phyloP scores from a whole-genome alignment of 345 rosid species.

The Punica granatum region DNA sequence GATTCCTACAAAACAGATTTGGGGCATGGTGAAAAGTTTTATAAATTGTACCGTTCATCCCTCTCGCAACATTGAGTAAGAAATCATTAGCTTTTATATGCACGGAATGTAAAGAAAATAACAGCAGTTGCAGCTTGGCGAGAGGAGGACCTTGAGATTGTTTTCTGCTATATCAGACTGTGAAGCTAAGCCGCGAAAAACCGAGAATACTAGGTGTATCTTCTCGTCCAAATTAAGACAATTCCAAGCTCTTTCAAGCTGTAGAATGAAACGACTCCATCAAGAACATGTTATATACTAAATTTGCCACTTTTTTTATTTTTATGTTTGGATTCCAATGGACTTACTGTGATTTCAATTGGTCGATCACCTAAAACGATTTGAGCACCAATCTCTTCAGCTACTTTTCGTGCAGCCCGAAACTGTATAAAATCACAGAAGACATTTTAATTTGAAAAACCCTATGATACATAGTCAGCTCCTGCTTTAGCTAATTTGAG shows the following conservation, averaged over 20 bases:
- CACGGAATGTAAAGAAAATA: neutral
- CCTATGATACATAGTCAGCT: neutral
- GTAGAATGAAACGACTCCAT: neutral
- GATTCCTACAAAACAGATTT: conserved; percentile 33
- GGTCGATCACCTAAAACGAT: conserved; percentile 86
- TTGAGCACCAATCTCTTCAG: conserved; percentile 87
- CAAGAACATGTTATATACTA: no score
- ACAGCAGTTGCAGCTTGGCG: no score
- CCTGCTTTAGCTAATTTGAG: neutral
- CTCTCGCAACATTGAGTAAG: neutral
- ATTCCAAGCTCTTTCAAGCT: conserved; percentile 83
- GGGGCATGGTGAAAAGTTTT: neutral
- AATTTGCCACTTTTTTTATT: no score
- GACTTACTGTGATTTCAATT: conserved; percentile 67
- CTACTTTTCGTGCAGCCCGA: conserved; percentile 67
- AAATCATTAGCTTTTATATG: neutral
- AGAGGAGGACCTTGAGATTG: conserved; percentile 40
- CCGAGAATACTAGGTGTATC: conserved; percentile 36
- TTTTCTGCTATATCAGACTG: conserved; percentile 30
- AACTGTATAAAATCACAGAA: conserved; percentile 38
- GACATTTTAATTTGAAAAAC: neutral
- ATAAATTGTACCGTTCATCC: neutral
- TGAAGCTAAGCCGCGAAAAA: conserved; percentile 53
- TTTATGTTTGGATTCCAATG: no score
- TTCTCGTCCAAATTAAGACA: conserved; percentile 54